Base-by-base conservation (phyloP, 805 yeast species). In the Candida anglica region DNA sequence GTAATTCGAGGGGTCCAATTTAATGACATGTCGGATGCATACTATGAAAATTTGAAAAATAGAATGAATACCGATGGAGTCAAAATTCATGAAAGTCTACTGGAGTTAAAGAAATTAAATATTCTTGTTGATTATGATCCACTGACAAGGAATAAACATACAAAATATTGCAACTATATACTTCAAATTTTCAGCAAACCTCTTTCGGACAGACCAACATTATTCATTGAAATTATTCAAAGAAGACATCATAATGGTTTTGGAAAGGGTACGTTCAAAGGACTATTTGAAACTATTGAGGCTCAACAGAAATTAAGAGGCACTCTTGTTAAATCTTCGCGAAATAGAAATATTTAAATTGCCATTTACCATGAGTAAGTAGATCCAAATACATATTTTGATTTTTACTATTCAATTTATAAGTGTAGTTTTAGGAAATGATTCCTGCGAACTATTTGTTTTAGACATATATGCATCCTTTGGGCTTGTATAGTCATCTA, bases 211-310 rank as follows among this genome's bases (percentile, higher is more conserved):
- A 67, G 95, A 24, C 96, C 96, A 19, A 85, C 95, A 0, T 67
- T 86, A 28, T 86, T 86, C 51, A 63, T 86, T 43, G 95, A 86
- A 54, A 71, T 86, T 16, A 86, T 86, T 41, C 93, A 86, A 58
- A 71, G 95, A 40, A 67, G 71, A 46, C 81, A 84, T 48, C 89
- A 84, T 52, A 72, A 80, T 40, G 96, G 96, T 0, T 86, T 86
- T 58, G 96, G 95, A 1, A 87, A 87, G 32, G 95, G 95, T 2
- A 86, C 88, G 40, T 86, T 86, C 63, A 82, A 78, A 52, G 84
- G 93, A 0, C 61, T 87, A 24, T 86, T 84, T 50, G 89, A 86
- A 50, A 75, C 83, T 5, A 77, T 86, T 37, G 96, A 86, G 53
- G 69, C 69, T n/a, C 89, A 85, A 44, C 95, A 86, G 53, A 66